Evolutionary conservation across 768 basidiomycete genomes (phyloP), one percentile per base, ranked within the genome.

Genomic region (Auricularia heimuer): DNA sequence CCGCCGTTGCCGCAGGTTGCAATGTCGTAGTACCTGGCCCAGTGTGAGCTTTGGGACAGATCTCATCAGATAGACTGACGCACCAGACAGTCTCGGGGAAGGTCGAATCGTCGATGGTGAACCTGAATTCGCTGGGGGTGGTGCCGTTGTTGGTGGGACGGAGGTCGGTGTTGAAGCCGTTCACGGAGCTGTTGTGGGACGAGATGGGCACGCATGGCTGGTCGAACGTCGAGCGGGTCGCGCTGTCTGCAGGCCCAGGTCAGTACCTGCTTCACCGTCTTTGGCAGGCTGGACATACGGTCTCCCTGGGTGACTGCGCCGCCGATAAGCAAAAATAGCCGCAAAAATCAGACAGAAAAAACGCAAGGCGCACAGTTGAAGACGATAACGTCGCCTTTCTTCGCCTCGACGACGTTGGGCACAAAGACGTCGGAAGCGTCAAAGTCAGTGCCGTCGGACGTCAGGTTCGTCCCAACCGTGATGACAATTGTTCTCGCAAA

Each of bases 141-240:
- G 21, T 24, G 36, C 21, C 21, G 56, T 60, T 60, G 56, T 34
- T 34, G 12, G 56, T 34, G 29, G 56, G 56, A 10, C 56, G 56
- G 6, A 24, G 56, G 56, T 29, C 56, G 56, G 29, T 60, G 24
- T 60, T 60, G 56, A 60, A 60, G 29, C 56, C 56, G 34, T 60
- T 60, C 24, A 60, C 56, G 34, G 56, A 33, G 21, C 7, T 60
- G 56, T 60, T 60, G 24, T 24, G 21, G 16, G 14, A 14, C 24
- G 29, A 33, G 56, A 60, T 60, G 21, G 56, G 56, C 24, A 60
- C 56, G 24, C 56, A 60, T 10, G 56, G 56, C 56, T 60, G 56
- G 56, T 60, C 56, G 29, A 60, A 60, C 24, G 29, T 60, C 24
- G 56, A 60, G 7, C 29, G 56, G 4, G 29, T 60, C 0, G 24